A percentile compares a stretch with the other conserved stretches of the same genome.
These are phyloP conservation scores for Myxozyma neotropica DNA, from an alignment of 805 yeast genomes.

Conservation along the genomic window DNA sequence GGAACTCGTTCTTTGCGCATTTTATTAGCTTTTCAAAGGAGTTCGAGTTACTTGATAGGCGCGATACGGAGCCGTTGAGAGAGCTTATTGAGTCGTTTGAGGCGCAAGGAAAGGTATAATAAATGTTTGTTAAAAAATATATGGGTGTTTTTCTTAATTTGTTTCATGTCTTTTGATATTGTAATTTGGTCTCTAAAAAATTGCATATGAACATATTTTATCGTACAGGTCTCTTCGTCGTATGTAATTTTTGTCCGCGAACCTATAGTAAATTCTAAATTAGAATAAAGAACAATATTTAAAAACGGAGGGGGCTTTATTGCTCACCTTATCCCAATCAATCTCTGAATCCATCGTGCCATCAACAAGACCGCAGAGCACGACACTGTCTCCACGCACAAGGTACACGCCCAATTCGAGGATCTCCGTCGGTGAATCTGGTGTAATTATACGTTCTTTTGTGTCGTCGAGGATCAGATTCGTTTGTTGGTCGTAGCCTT, in stretches of 20 bases:
- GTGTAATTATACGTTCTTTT: slow-evolving; percentile 34
- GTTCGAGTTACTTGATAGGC: slow-evolving; percentile 74
- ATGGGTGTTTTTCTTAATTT: no score
- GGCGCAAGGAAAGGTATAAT: slow-evolving; percentile 67
- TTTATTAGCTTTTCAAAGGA: slow-evolving; percentile 85
- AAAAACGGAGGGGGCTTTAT: neutral
- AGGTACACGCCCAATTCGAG: slow-evolving; percentile 36
- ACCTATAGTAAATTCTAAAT: slow-evolving; percentile 15
- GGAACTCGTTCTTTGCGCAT: slow-evolving; percentile 97
- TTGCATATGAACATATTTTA: no score
- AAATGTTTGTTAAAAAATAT: neutral
- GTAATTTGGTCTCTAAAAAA: neutral
- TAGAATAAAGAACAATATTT: neutral
- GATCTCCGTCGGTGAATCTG: slow-evolving; percentile 34
- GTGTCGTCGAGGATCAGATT: slow-evolving; percentile 34
- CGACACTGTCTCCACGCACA: slow-evolving; percentile 38
- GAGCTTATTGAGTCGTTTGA: slow-evolving; percentile 80
- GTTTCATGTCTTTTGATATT: neutral
- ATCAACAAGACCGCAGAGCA: slow-evolving; percentile 37
- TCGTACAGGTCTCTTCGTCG: slow-evolving; percentile 18
- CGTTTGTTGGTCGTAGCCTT: slow-evolving; percentile 38
- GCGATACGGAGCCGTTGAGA: slow-evolving; percentile 76
- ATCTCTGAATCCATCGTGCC: slow-evolving; percentile 33
- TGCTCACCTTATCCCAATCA: slow-evolving; percentile 38
- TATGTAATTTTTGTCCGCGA: slow-evolving; percentile 23